A percentile compares a stretch with the other conserved stretches of the same genome.
Conservation (phyloP, 495 filamentous ascomycete species). For the Penicillium canariense region DNA sequence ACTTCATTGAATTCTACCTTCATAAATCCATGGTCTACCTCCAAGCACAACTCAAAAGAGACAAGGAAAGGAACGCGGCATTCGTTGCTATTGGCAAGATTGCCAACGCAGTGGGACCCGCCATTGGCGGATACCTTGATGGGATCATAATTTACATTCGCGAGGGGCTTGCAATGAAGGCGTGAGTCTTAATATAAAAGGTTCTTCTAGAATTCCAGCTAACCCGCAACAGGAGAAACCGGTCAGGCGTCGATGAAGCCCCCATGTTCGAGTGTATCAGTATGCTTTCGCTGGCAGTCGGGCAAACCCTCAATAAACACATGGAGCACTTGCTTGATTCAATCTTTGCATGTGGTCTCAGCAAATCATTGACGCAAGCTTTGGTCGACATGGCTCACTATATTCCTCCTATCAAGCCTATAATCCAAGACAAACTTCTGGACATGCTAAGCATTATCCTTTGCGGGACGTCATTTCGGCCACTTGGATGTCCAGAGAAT, state of each 20-base stretch:
- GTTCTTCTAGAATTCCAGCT: constrained; percentile 11
- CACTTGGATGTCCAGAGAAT: constrained; percentile 81
- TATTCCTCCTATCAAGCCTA: constrained; percentile 88
- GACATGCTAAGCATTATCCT: constrained; percentile 94
- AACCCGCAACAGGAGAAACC: constrained; percentile 52
- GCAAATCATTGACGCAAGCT: constrained; percentile 87
- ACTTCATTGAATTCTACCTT: constrained; percentile 79
- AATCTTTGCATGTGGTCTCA: constrained; percentile 94
- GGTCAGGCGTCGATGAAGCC: constrained; percentile 65
- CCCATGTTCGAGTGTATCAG: constrained; percentile 98
- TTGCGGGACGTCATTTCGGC: constrained; percentile 85
- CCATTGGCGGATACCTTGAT: constrained; percentile 93
- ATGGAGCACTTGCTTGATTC: constrained; percentile 95
- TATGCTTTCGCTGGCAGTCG: constrained; percentile 89
- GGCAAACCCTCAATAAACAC: constrained; percentile 94
- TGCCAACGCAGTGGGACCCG: constrained; percentile 89
- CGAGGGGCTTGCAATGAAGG: constrained; percentile 82
- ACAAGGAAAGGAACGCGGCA: constrained; percentile 86
- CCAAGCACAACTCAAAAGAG: constrained; percentile 90
- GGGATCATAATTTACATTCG: constrained; percentile 87
- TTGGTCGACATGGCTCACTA: constrained; percentile 98
- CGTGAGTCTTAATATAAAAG: constrained; percentile 41
- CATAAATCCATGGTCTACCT: constrained; percentile 97
- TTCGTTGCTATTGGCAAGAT: constrained; percentile 95
- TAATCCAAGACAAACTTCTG: constrained; percentile 88